Base-by-base conservation (phyloP, 108 stramenopile species). In the Fragilaria crotonensis region DNA sequence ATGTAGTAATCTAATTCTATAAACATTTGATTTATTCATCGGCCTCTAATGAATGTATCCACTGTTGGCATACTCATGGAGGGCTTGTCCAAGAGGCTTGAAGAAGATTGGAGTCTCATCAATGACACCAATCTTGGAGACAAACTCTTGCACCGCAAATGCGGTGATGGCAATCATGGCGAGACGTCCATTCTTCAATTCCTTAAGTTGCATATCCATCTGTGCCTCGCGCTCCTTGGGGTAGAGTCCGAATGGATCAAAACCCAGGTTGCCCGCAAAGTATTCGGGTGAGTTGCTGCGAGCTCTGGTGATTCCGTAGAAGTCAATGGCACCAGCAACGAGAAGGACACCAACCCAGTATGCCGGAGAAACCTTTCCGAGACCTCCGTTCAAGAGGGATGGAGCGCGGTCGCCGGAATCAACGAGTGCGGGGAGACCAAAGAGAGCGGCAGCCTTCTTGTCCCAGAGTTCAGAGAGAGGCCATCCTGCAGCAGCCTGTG, bases 111-210 rank as follows among this genome's bases (percentile, higher is more conserved):
- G 84, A 36, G 86, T 89, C 55, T 87, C 81, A 54, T 89, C 77
- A 52, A 94, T 79, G 52, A 94, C 89, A 53, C 85, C 83, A 48
- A 74, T 54, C 46, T 83, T 71, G 21, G 61, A 60, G 3, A 87
- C 83, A 53, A 76, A 72, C 63, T 94, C 93, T 58, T 90, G 85
- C 19, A 87, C 54, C 7, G 93, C 93, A 63, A 89, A 94, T 0
- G 75, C 81, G 44, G 84, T 71, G 30, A 94, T 77, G 53, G 93
- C 93, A 69, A 94, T 81, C 93, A 94, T 94, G 29, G 93, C 93
- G 31, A 94, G 57, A 33, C 94, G 85, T 48, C 94, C 94, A 68
- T 95, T 92, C 80, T 95, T 95, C 60, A 95, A 72, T 62, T 95
- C 94, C 5, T 82, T 72, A 22, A 72, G 48, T 59, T 89, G 75